A percentile compares a stretch with the other conserved stretches of the same genome.
Evolutionary conservation across 2,329 filamentous ascomycete genomes (phyloP).

Genomic region (Alternaria novae-zelandiae): DNA sequence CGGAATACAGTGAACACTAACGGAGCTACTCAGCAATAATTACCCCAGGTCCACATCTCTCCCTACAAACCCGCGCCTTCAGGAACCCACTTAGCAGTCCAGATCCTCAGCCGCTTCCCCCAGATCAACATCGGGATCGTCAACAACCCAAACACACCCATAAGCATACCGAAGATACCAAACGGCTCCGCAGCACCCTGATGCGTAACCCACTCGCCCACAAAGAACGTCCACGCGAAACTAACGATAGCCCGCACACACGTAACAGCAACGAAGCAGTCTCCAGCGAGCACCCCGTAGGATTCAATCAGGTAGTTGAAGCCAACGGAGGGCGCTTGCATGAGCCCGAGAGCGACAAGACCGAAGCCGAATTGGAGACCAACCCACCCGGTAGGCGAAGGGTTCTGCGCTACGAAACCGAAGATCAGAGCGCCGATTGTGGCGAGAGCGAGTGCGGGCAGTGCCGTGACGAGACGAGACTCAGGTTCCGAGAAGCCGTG

Average conservation of each 20-base stretch:
- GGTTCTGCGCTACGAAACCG: slow-evolving; percentile 50
- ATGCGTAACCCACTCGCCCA: slow-evolving; percentile 55
- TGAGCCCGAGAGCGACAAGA: slow-evolving; percentile 51
- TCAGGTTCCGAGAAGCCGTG: slow-evolving; percentile 52
- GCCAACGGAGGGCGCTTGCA: slow-evolving; percentile 52
- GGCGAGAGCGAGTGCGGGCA: slow-evolving; percentile 48
- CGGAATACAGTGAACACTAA: background rate
- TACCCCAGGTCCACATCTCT: background rate
- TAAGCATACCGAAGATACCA: slow-evolving; percentile 60
- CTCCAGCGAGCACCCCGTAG: slow-evolving; percentile 55
- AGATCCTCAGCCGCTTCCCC: slow-evolving; percentile 52
- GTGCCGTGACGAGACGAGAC: slow-evolving; percentile 46
- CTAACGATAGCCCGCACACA: slow-evolving; percentile 57
- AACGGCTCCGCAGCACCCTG: slow-evolving; percentile 58
- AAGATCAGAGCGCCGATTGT: slow-evolving; percentile 49
- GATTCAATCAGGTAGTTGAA: slow-evolving; percentile 60
- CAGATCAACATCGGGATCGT: slow-evolving; percentile 48
- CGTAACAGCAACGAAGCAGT: slow-evolving; percentile 63
- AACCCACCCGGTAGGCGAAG: slow-evolving; percentile 46
- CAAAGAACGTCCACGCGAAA: slow-evolving; percentile 64
- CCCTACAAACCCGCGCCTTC: slow-evolving; percentile 21
- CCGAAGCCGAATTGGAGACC: slow-evolving; percentile 50
- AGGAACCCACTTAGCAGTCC: slow-evolving; percentile 46
- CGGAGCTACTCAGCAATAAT: background rate
- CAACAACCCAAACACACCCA: slow-evolving; percentile 56